Conservation (phyloP, 202 grass and related monocot genomes). For the Digitaria exilis region DNA sequence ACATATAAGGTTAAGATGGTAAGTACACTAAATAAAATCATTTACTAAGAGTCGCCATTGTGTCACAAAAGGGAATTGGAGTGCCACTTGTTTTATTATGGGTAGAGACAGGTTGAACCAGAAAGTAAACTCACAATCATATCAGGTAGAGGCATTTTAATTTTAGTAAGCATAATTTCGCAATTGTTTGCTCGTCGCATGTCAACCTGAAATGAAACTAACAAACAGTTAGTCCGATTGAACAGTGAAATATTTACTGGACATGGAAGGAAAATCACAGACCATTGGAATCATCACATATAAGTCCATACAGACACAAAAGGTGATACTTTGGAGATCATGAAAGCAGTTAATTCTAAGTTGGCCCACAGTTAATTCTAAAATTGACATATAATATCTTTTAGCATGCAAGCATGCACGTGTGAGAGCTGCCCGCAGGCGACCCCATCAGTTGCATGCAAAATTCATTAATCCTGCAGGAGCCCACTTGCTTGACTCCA, state of each 20-base stretch:
- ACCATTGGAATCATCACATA: conserved; percentile 20
- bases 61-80: conserved; percentile 7
- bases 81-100: not conserved
- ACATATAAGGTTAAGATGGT: too few species aligned
- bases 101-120: conserved; percentile 19
- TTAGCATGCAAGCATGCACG: too few species aligned
- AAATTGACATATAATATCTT: too few species aligned
- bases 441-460: too few species aligned
- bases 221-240: conserved; percentile 30
- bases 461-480: too few species aligned
- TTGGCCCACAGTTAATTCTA: not conserved
- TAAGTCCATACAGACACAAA: conserved; percentile 5
- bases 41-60: not conserved
- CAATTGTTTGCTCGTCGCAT: conserved; percentile 99
- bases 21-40: not conserved
- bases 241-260: conserved; percentile 12
- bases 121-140: conserved; percentile 90
- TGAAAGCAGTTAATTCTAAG: not conserved
- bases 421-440: too few species aligned
- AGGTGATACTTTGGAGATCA: not conserved
- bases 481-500: too few species aligned
- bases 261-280: conserved; percentile 21
- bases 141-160: conserved; percentile 99
- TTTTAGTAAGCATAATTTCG: conserved; percentile 99
- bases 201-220: conserved; percentile 76